phyloP scores from a whole-genome alignment of 306 rosid species.

The Rubus parviflorus region DNA sequence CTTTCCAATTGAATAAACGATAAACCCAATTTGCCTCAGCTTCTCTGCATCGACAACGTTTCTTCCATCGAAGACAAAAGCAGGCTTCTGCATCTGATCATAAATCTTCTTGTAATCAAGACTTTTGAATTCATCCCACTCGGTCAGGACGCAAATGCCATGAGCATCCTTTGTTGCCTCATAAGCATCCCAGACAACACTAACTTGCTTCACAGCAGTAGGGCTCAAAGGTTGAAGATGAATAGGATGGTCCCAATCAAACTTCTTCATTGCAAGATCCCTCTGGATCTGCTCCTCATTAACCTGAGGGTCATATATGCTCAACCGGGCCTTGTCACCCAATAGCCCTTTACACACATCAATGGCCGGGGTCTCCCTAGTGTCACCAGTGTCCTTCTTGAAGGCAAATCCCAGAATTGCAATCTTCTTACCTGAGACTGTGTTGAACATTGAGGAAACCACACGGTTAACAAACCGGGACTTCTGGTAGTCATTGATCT shows the following conservation, averaged over 20 bases:
- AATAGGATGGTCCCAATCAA: slow-evolving; percentile 86
- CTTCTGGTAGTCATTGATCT: slow-evolving; percentile 93
- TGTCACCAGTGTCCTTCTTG: slow-evolving; percentile 93
- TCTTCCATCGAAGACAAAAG: slow-evolving; percentile 79
- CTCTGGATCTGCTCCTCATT: slow-evolving; percentile 62
- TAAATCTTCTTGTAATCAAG: slow-evolving; percentile 69
- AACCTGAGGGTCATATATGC: slow-evolving; percentile 88
- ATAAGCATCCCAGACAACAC: slow-evolving; percentile 66
- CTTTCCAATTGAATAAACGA: slow-evolving; percentile 80
- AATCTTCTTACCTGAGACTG: slow-evolving; percentile 69
- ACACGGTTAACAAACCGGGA: slow-evolving; percentile 73
- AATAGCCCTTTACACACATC: slow-evolving; percentile 82
- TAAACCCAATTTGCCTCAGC: slow-evolving; percentile 80
- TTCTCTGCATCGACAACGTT: slow-evolving; percentile 56
- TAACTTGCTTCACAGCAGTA: slow-evolving; percentile 51
- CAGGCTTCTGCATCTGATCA: slow-evolving; percentile 80
- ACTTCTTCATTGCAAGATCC: slow-evolving; percentile 81
- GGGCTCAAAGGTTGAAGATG: slow-evolving; percentile 83
- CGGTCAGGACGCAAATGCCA: slow-evolving; percentile 68
- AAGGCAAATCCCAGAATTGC: slow-evolving; percentile 79
- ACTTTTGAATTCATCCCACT: slow-evolving; percentile 78
- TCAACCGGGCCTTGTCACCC: slow-evolving; percentile 73
- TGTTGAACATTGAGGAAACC: slow-evolving; percentile 90
- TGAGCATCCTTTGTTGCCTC: slow-evolving; percentile 78
- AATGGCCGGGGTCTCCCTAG: slow-evolving; percentile 88